phyloP scores from a whole-genome alignment of 2,329 filamentous ascomycete genomes.

The Eutypa lata region DNA sequence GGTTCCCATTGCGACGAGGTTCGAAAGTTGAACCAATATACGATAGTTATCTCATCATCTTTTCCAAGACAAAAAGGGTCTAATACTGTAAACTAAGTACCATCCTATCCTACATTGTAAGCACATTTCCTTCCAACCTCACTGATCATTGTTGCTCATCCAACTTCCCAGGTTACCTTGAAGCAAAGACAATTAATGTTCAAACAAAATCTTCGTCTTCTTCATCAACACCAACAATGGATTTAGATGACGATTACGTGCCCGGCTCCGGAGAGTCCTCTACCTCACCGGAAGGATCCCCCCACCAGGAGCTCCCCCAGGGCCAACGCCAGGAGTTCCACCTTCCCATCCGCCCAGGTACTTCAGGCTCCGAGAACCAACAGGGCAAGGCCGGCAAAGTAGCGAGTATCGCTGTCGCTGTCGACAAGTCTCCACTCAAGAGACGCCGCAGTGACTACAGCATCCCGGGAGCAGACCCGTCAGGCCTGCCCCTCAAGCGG shows the following conservation, averaged over 20 bases:
- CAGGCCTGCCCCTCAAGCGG: conserved; percentile 41
- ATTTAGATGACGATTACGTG: neutral
- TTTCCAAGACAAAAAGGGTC: neutral
- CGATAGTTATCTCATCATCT: neutral
- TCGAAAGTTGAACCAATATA: too few relatives aligned
- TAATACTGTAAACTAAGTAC: neutral
- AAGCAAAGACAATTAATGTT: neutral
- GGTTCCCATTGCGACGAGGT: too few relatives aligned
- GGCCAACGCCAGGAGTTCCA: neutral
- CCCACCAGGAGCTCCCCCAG: neutral
- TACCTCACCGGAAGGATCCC: neutral
- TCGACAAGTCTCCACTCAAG: neutral
- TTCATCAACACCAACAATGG: neutral
- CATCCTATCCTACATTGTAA: neutral
- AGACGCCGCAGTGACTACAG: conserved; percentile 11
- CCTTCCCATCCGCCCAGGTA: neutral
- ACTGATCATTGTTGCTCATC: neutral
- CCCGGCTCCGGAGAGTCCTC: neutral
- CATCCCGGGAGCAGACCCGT: conserved; percentile 20
- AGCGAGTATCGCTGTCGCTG: too few relatives aligned
- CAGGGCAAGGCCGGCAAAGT: neutral
- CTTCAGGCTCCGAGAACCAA: neutral
- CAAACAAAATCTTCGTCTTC: neutral
- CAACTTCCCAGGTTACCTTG: neutral
- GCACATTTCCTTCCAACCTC: neutral